Evolutionary conservation across 2,329 filamentous ascomycete species (phyloP).

Genomic region (Colletotrichum agaves): DNA sequence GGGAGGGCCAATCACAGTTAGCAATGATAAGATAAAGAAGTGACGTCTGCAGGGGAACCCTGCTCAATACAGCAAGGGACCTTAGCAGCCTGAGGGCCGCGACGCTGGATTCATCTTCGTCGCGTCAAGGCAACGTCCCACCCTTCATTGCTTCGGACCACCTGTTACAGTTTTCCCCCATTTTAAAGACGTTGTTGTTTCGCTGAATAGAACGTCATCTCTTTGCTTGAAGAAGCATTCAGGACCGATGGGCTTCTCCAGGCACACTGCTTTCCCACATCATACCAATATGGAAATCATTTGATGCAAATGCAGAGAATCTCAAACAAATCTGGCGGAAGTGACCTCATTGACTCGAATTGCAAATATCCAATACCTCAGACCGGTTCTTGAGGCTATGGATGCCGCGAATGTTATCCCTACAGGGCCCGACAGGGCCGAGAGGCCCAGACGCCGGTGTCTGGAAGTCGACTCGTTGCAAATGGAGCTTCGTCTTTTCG

Average conservation of each 20-base stretch:
- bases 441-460: slow-evolving; percentile 49
- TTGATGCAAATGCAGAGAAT: slow-evolving; percentile 49
- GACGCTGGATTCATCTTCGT: not conserved
- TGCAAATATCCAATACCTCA: slow-evolving; percentile 52
- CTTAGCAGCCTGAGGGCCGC: not conserved
- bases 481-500: slow-evolving; percentile 55
- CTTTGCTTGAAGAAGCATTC: too few relatives aligned
- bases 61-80: not conserved
- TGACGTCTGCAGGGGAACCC: not conserved
- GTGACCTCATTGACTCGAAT: slow-evolving; percentile 54
- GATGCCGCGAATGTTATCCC: slow-evolving; percentile 40
- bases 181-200: too few relatives aligned
- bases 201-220: too few relatives aligned
- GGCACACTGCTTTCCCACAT: not conserved
- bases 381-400: slow-evolving; percentile 46
- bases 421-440: slow-evolving; percentile 42
- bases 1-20: not conserved
- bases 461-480: slow-evolving; percentile 50
- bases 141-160: too few relatives aligned
- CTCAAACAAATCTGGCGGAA: slow-evolving; percentile 44
- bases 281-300: slow-evolving; percentile 48
- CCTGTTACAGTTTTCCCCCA: too few relatives aligned
- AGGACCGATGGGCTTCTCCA: not conserved
- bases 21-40: not conserved
- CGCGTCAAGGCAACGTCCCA: not conserved